phyloP scores from a whole-genome alignment of 1,284 basidiomycete genomes.

The Pisolithus thermaeus region DNA sequence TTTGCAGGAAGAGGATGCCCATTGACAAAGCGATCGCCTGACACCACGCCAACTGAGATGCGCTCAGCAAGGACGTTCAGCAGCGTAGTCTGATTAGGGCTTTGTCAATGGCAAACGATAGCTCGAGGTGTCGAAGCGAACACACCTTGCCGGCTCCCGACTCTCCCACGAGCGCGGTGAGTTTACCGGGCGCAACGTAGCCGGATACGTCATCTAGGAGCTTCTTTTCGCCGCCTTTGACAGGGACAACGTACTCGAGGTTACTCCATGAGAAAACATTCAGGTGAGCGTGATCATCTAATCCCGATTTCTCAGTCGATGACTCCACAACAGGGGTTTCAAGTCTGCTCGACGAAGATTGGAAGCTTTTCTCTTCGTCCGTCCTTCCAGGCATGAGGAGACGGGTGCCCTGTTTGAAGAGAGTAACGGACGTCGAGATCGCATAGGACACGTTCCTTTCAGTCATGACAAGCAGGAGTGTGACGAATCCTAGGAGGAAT shows the following conservation, averaged over 20 bases:
- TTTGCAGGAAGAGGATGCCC: conserved; percentile 65
- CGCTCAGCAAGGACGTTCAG: conserved; percentile 83
- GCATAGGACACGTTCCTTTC: conserved; percentile 37
- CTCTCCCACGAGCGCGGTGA: conserved; percentile 76
- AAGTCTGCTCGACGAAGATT: conserved; percentile 6
- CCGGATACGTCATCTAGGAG: conserved; percentile 80
- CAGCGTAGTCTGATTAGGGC: conserved; percentile 57
- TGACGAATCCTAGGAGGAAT: conserved; percentile 46
- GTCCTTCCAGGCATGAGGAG: not conserved
- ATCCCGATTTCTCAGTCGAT: conserved; percentile 28
- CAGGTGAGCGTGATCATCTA: conserved; percentile 15
- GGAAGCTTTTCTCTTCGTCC: conserved; percentile 6
- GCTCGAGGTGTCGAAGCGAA: conserved; percentile 10
- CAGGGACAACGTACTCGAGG: conserved; percentile 39
- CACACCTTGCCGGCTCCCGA: conserved; percentile 74
- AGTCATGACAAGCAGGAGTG: conserved; percentile 47
- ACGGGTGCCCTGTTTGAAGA: conserved; percentile 40
- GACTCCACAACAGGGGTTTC: not conserved
- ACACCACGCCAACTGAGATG: conserved; percentile 69
- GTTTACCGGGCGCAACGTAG: conserved; percentile 75
- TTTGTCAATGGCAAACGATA: conserved; percentile 15
- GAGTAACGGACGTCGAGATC: conserved; percentile 27
- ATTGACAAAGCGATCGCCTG: conserved; percentile 75
- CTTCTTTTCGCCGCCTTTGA: conserved; percentile 47
- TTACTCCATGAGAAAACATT: conserved; percentile 63